phyloP scores from a whole-genome alignment of 2,329 filamentous ascomycete genomes.

The Leptographium flavum region DNA sequence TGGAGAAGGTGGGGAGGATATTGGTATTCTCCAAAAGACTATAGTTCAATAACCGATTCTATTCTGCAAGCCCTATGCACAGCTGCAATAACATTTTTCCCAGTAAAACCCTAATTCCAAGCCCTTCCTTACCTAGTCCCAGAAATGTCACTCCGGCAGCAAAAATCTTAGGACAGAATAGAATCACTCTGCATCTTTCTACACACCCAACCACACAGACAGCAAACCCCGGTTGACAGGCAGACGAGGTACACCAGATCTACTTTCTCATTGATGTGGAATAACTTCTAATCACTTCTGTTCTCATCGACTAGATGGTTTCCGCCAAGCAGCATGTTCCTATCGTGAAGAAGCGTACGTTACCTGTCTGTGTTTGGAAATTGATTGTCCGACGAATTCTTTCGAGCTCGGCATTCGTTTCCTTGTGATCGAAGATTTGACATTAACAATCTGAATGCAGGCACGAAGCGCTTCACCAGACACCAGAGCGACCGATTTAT shows the following conservation, averaged over 20 bases:
- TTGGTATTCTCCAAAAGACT: neutral
- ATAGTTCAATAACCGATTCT: neutral
- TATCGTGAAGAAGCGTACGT: constrained; percentile 99
- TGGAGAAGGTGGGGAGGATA: too few species aligned
- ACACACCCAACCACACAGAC: neutral
- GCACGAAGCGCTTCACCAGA: constrained; percentile 87
- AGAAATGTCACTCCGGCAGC: neutral
- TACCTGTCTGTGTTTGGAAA: too few species aligned
- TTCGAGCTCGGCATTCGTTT: too few species aligned
- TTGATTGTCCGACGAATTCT: too few species aligned
- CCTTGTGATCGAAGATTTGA: neutral
- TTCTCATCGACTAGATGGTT: constrained; percentile 57
- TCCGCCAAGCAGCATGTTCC: constrained; percentile 98
- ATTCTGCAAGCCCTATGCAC: neutral
- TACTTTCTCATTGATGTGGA: neutral
- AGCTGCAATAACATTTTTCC: neutral
- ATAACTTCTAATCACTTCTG: neutral
- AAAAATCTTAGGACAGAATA: neutral
- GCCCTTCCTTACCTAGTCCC: neutral
- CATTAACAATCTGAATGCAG: constrained; percentile 28
- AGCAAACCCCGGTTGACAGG: neutral
- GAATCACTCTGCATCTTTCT: neutral
- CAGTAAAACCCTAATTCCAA: constrained; percentile 2
- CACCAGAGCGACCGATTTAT: constrained; percentile 98
- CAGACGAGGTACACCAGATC: neutral